Percentiles rank a stretch among this genome's conserved stretches.
phyloP scores from a whole-genome alignment of 75 land plant species.

The Ceratopteris richardii region DNA sequence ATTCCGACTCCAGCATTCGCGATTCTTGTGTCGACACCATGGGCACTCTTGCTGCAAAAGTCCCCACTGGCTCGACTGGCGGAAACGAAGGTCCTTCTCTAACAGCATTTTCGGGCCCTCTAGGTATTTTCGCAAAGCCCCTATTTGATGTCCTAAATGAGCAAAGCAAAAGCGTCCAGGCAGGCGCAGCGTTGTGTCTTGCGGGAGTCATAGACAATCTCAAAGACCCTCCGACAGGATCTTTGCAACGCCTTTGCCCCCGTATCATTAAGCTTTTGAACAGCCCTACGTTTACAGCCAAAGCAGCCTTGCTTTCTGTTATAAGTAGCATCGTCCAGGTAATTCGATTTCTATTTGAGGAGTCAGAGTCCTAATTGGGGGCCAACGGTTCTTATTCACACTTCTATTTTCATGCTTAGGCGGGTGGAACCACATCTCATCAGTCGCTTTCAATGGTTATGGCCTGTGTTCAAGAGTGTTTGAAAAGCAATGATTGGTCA shows the following conservation, averaged over 20 bases:
- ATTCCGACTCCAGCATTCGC: constrained; percentile 76
- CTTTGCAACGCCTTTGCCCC: constrained; percentile 35
- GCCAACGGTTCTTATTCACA: too few relatives aligned
- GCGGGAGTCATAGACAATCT: constrained; percentile 61
- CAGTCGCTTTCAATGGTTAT: constrained; percentile 30
- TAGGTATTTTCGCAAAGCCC: constrained; percentile 44
- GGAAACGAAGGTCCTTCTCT: not conserved
- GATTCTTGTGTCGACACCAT: constrained; percentile 72
- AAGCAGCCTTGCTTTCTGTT: constrained; percentile 54
- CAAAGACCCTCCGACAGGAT: constrained; percentile 30
- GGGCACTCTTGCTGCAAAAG: constrained; percentile 32
- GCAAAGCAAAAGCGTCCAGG: constrained; percentile 55
- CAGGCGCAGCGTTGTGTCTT: constrained; percentile 66
- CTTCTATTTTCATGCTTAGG: too few relatives aligned
- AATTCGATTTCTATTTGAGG: too few relatives aligned
- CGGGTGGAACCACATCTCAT: constrained; percentile 25
- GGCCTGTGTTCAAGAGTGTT: constrained; percentile 36
- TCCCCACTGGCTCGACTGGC: constrained; percentile 11
- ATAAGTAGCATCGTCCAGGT: constrained; percentile 45
- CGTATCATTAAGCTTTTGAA: constrained; percentile 50
- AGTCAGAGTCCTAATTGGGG: too few relatives aligned
- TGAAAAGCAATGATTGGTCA: constrained; percentile 66
- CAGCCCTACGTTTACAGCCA: constrained; percentile 59
- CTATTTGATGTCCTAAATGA: constrained; percentile 52
- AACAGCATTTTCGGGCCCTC: constrained; percentile 6